phyloP scores from a whole-genome alignment of 306 rosid genomes.

The Rubus idaeus region DNA sequence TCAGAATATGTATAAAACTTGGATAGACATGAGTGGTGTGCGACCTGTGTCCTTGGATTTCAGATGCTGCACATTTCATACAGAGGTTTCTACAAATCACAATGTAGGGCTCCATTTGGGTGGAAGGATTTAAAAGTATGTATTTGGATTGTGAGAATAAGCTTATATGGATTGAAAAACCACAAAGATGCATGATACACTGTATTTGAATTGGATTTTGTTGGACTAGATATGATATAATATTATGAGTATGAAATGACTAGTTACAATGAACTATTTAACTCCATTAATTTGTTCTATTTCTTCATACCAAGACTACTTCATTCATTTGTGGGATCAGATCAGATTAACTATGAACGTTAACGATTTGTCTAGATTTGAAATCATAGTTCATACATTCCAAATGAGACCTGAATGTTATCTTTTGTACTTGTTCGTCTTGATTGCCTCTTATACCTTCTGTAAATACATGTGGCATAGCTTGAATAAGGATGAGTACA shows the following conservation, averaged over 20 bases:
- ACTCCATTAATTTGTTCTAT: not conserved
- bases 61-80: not conserved
- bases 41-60: conserved; percentile 7
- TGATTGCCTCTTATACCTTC: not conserved
- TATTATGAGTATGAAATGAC: not conserved
- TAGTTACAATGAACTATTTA: not conserved
- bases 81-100: not conserved
- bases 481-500: not conserved
- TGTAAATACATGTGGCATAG: not conserved
- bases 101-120: not conserved
- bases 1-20: not conserved
- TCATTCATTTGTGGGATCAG: no score
- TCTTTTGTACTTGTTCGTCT: not conserved
- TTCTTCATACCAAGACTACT: not conserved
- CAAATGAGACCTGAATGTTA: not conserved
- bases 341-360: not conserved
- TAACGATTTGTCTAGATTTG: not conserved
- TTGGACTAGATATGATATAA: not conserved
- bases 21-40: not conserved
- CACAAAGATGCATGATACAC: not conserved
- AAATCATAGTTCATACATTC: not conserved
- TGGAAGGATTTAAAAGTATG: not conserved
- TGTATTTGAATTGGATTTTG: not conserved
- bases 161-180: not conserved
- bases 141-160: not conserved